Evolutionary conservation across 441 rosid genomes (phyloP).

Genomic region (Populus hybrid): DNA sequence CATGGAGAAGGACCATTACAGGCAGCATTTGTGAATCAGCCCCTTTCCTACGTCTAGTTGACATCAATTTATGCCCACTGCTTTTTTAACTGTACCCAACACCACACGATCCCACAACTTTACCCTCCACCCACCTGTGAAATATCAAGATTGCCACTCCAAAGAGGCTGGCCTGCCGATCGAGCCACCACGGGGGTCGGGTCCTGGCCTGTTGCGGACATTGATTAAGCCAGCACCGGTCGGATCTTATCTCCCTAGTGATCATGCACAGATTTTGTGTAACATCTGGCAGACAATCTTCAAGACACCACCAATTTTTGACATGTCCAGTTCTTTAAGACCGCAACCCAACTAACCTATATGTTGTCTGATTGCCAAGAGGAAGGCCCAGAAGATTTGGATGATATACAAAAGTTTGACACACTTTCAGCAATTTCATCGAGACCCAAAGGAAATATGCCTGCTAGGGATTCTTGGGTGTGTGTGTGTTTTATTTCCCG

Average conservation of each 20-base stretch:
- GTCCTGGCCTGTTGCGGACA: slow-evolving; percentile 30
- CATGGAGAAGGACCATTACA: slow-evolving; percentile 43
- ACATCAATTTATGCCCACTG: slow-evolving; percentile 37
- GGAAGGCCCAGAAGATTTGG: not conserved
- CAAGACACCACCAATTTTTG: not conserved
- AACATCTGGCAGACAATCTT: slow-evolving; percentile 13
- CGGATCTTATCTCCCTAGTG: slow-evolving; percentile 20
- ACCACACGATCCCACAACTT: slow-evolving; percentile 10
- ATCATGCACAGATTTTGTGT: slow-evolving; percentile 14
- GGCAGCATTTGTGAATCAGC: slow-evolving; percentile 28
- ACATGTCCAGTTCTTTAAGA: not conserved
- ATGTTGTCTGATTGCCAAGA: not conserved
- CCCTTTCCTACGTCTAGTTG: slow-evolving; percentile 34
- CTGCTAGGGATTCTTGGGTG: not conserved
- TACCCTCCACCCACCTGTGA: slow-evolving; percentile 13
- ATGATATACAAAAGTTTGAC: not conserved
- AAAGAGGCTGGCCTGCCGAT: slow-evolving; percentile 4
- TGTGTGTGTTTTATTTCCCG: not conserved
- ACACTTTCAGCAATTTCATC: not conserved
- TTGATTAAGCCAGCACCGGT: slow-evolving; percentile 28
- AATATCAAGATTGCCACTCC: slow-evolving; percentile 21
- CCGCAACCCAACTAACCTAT: slow-evolving; percentile 5
- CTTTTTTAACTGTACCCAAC: not conserved
- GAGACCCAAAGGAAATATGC: not conserved
- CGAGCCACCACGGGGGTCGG: slow-evolving; percentile 25